Base-by-base conservation (phyloP, 1,139 yeast genomes). In the Candida neerlandica region DNA sequence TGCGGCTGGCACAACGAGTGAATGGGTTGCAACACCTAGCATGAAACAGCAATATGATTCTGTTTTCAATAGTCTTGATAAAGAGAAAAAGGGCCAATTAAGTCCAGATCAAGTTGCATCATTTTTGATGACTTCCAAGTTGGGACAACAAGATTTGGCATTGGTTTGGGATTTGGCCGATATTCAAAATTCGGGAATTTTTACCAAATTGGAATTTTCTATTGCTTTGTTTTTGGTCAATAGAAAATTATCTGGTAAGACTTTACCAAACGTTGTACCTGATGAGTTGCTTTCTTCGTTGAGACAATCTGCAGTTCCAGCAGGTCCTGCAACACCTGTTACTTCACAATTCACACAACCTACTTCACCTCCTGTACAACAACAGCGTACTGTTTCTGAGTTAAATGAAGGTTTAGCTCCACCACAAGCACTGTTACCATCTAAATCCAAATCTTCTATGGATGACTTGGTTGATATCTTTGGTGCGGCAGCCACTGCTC, bases 111-210 rank as follows among this genome's bases (percentile, higher is more conserved):
- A 90, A 56, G 94, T 95, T 41, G 99, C 96, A 2, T 85, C 88
- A 6, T 91, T 92, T 64, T 81, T 95, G 61, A 84, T 90, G 77
- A 87, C 96, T 10, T 92, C 98, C 2, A 89, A 89, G 55, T 79
- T 95, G 52, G 78, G 85, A 43, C 97, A 92, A 62, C 95, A 89
- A 51, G 85, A 83, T 35, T 77, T 95, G 57, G 99, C 99, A 1
- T 75, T 83, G 29, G 84, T 95, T 41, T 95, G 99, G 99, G 98
- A 94, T 66, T 77, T 94, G 61, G 84, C 98, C 5, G 98, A 95
- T 66, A 80, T 91, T 53, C 89, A 89, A 59, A 90, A 91, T 66
- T 83, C 91, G 42, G 98, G 97, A 33, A 80, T 80, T 45, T 89
- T 95, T 62, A 79, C 89, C 39, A 85, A 81, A 61, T 74, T 82